Base-by-base conservation (phyloP, 441 rosid genomes). In the Eutrema salsugineum region DNA sequence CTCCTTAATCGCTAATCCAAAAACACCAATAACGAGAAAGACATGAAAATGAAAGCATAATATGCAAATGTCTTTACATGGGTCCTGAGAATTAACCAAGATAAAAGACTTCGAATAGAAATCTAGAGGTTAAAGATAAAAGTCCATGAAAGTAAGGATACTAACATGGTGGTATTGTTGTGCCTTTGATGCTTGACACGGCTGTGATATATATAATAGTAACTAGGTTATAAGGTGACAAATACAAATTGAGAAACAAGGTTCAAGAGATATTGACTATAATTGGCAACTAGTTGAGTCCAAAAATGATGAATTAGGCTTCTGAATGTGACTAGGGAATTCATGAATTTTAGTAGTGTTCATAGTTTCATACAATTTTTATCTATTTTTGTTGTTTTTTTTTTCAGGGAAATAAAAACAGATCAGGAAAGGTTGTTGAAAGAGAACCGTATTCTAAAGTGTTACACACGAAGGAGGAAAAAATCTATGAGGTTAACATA, bases 401-500 rank as follows among this genome's bases (percentile, higher is more conserved):
- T 54, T 65, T 65, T 19, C 66, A 65, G 77, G 53, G 60, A 32
- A 72, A 47, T 46, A 46, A 47, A 39, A 65, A 48, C 39, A 57
- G 11, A 47, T 19, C 1, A 66, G 40, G 6, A 58, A 58, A 35
- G 17, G 44, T 36, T 56, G 32, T 6, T 28, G 64, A 63, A 28
- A 57, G 51, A 46, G 38, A 73, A 66, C 15, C 46, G 47, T 20
- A 24, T 73, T 32, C 12, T 56, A 2, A 66, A 73, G 68, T 50
- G 28, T 66, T 74, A 66, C 56, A 59, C 49, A 33, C 22, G 63
- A 43, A 74, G 39, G 42, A 74, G 7, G 16, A 30, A 8, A 32
- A 73, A 66, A 74, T 40, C 68, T 54, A 60, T 14, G 49, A 66
- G 53, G 72, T 27, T 73, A 66, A 42, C 35, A 40, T 59, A 68